Base-by-base conservation (phyloP, 2,329 filamentous ascomycete species). In the Exophiala xenobiotica region DNA sequence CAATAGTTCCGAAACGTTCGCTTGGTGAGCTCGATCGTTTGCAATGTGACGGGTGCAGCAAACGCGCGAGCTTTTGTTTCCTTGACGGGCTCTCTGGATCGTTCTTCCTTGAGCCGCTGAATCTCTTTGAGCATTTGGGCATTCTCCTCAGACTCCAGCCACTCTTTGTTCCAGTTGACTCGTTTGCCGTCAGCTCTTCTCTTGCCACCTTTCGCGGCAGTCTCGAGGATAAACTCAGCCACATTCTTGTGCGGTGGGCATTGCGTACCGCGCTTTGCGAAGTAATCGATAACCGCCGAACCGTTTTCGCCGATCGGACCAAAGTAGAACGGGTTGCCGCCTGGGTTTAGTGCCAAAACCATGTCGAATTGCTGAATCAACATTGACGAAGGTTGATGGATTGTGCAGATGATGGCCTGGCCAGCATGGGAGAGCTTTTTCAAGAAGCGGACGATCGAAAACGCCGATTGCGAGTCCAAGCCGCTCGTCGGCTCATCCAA, bases 151-250 rank as follows among this genome's bases (percentile, higher is more conserved):
- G 85, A 89, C 38, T 78, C 78, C 20, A 73, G 71, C 87, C 88
- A 91, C 64, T 88, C 85, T 27, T 88, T 79, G 63, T 87, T 85
- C 87, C 87, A 91, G 63, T 90, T 78, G 37, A 88, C 70, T 24
- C 69, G 71, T 47, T 73, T 79, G 31, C 81, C 82, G 41, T 83
- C 75, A 18, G 67, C 61, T 23, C 75, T 23, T 31, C 65, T 71
- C 49, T 77, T 76, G 8, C 72, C 70, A 8, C 76, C 75, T 59
- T 82, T 83, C 0, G 80, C 81, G 1, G 81, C 81, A 3, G 82
- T 84, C 63, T 86, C 82, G 3, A 86, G 74, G 23, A 86, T 80
- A 66, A 85, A 85, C 58, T 86, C 82, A 2, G 82, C 82, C 3
- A 84, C 77, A 63, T 86, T 86, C 68, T 83, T 85, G 60, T 68